Conservation (phyloP, 2,329 filamentous ascomycete species). For the Aspergillus hortae region DNA sequence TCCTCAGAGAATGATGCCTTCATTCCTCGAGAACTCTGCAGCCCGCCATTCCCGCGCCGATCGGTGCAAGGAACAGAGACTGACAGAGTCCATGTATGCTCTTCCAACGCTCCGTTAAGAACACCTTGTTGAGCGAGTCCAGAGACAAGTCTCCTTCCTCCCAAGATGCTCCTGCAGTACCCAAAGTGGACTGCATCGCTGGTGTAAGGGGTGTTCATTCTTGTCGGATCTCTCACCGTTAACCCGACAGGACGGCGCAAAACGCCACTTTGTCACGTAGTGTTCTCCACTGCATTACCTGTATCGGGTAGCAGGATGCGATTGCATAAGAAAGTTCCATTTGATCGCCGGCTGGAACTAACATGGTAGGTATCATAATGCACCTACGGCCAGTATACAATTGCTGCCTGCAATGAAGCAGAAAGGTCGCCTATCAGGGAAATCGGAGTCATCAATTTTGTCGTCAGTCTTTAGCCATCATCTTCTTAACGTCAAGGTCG, state of each 20-base stretch:
- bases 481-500: conserved; percentile 16
- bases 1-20: conserved; percentile 36
- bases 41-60: conserved; percentile 15
- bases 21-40: conserved; percentile 26
- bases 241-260: not conserved
- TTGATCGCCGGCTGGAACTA: not conserved
- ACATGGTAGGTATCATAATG: conserved; percentile 1
- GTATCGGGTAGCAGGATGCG: not conserved
- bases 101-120: conserved; percentile 84
- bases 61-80: conserved; percentile 20
- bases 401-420: conserved; percentile 1
- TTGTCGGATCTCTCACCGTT: not conserved
- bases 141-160: conserved; percentile 11
- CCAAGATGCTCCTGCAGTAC: conserved; percentile 69
- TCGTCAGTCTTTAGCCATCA: conserved; percentile 21
- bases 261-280: not conserved
- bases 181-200: conserved; percentile 69
- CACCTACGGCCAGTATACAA: conserved; percentile 1
- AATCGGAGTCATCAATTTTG: conserved; percentile 17
- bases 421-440: not conserved
- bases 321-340: not conserved
- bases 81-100: conserved; percentile 40
- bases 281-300: not conserved
- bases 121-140: conserved; percentile 52
- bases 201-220: conserved; percentile 38